Conservation (phyloP, 495 filamentous ascomycete genomes). For the Rhypophila decipiens region DNA sequence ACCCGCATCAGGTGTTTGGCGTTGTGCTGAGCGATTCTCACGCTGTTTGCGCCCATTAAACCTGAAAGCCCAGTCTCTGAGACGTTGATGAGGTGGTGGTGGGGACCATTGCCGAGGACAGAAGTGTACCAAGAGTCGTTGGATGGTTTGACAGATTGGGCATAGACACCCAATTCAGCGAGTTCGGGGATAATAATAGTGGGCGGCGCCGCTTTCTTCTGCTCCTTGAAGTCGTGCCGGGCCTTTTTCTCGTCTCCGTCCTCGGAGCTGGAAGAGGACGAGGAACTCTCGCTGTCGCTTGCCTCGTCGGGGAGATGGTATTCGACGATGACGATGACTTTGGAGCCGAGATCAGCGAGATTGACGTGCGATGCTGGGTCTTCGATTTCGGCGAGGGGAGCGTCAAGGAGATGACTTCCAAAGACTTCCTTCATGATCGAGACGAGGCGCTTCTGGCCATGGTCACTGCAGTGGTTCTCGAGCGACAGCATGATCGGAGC, state of each 20-base stretch:
- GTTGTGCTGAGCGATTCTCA: constrained; percentile 44
- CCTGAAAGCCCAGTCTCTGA: constrained; percentile 42
- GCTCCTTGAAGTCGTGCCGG: constrained; percentile 31
- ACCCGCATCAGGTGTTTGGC: constrained; percentile 48
- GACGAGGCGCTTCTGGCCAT: constrained; percentile 43
- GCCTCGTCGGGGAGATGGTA: constrained; percentile 45
- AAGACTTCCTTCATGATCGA: constrained; percentile 50
- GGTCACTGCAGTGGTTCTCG: constrained; percentile 45
- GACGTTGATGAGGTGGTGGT: constrained; percentile 53
- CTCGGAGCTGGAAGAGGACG: constrained; percentile 8
- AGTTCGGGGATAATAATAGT: constrained; percentile 46
- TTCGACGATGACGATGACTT: constrained; percentile 51
- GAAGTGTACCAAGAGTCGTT: constrained; percentile 46
- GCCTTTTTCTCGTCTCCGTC: constrained; percentile 30
- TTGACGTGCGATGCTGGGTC: constrained; percentile 36
- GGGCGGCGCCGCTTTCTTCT: constrained; percentile 29
- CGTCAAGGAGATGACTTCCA: constrained; percentile 42
- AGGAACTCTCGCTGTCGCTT: constrained; percentile 15
- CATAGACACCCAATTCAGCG: constrained; percentile 49
- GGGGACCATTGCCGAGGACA: constrained; percentile 36
- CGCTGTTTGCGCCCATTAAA: constrained; percentile 21
- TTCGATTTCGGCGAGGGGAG: constrained; percentile 37
- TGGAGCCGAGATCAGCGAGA: constrained; percentile 41
- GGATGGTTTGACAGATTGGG: constrained; percentile 49
- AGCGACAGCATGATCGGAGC: constrained; percentile 48